These are phyloP conservation scores for Parmales sp. DNA, from an alignment of 108 stramenopile genomes.

Conservation along the genomic window DNA sequence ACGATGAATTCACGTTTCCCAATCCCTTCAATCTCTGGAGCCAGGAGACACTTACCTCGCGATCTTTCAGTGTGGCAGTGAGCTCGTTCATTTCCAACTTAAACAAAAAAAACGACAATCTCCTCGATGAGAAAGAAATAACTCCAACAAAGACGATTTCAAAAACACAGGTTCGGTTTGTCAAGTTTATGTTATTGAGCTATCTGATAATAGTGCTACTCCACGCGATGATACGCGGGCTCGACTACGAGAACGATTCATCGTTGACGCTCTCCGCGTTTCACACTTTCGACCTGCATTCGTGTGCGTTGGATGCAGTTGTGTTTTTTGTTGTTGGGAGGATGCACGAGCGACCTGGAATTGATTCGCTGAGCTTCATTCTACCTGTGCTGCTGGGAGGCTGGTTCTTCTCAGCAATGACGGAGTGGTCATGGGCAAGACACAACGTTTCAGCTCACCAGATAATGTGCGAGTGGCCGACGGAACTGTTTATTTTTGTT, in stretches of 20 bases:
- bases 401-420: conserved; percentile 3
- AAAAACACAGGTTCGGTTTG: too few relatives aligned
- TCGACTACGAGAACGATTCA: neutral
- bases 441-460: neutral
- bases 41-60: too few relatives aligned
- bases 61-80: too few relatives aligned
- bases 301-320: neutral
- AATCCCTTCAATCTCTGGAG: too few relatives aligned
- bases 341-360: neutral
- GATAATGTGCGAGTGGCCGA: conserved; percentile 3
- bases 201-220: too few relatives aligned
- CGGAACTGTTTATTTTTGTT: neutral
- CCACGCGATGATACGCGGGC: neutral
- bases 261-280: neutral
- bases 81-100: too few relatives aligned
- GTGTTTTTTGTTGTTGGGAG: neutral
- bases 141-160: too few relatives aligned
- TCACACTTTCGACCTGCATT: neutral
- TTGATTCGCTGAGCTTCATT: neutral
- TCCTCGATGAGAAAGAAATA: too few relatives aligned
- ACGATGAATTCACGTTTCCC: too few relatives aligned
- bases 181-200: too few relatives aligned
- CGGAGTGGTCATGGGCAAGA: neutral
- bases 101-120: too few relatives aligned
- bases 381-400: neutral